A percentile compares a stretch with the other conserved stretches of the same genome.
These are phyloP conservation scores for Jamesozyma gamospora DNA, from an alignment of 805 yeast species.

Conservation along the genomic window DNA sequence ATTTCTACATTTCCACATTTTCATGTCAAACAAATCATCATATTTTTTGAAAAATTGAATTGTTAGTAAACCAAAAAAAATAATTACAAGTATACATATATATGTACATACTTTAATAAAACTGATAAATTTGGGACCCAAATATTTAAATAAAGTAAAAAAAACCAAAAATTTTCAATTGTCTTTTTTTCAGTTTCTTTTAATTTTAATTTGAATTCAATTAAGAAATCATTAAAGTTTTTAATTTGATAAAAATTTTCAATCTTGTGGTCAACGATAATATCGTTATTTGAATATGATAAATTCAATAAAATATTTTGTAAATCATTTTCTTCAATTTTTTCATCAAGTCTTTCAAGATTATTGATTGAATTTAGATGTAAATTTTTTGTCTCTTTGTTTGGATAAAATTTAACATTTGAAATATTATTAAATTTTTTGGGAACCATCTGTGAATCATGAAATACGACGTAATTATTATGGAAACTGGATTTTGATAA, in stretches of 20 bases:
- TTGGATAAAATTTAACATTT: slow-evolving; percentile 4
- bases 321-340: slow-evolving; percentile 10
- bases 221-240: slow-evolving; percentile 6
- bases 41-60: too few species aligned
- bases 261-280: too few species aligned
- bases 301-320: slow-evolving; percentile 9
- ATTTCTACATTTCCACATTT: too few species aligned
- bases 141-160: slow-evolving; percentile 14
- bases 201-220: slow-evolving; percentile 6
- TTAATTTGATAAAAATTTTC: too few species aligned
- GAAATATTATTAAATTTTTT: slow-evolving; percentile 8
- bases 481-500: too few species aligned
- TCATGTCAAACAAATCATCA: too few species aligned
- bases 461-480: too few species aligned
- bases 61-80: not conserved
- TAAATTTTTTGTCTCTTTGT: too few species aligned
- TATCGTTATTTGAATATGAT: slow-evolving; percentile 1
- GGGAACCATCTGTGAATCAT: too few species aligned
- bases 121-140: slow-evolving; percentile 16
- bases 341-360: too few species aligned
- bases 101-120: slow-evolving; percentile 16
- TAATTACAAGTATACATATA: not conserved
- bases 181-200: slow-evolving; percentile 12
- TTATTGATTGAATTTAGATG: too few species aligned
- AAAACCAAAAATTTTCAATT: slow-evolving; percentile 18